Evolutionary conservation across 345 rosid species (phyloP), one percentile per base, ranked within the genome.

Genomic region (Populus nigra): DNA sequence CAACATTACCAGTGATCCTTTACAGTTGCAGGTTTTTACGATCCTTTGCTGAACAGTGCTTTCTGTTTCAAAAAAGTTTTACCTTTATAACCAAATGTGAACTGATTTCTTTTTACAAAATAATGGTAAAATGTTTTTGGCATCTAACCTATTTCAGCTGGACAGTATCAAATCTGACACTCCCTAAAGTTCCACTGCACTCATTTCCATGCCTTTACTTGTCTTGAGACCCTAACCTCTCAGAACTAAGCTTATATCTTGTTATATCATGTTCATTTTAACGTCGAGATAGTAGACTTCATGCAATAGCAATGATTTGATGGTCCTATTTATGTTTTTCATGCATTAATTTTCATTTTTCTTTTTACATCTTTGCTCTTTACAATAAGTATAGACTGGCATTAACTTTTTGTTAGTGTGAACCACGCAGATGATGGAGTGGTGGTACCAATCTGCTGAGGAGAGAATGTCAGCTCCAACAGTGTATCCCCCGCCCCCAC

Each of bases 391-490:
- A 11, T 65, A 65, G 68, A 12, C 68, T 65, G 29, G 68, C 68
- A 20, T 22, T 73, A 36, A 69, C n/a, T 63, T 31, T 65, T 70
- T 43, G 27, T 39, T 50, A 13, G 12, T 76, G 71, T 80, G 38
- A 75, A 68, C 78, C 74, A 23, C 41, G 25, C 76, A 96, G 99
- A 96, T 96, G 98, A 96, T 96, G 99, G 99, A 96, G 70, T 96
- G 99, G 99, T 96, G 98, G 99, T 96, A 92, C 80, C 98, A 96
- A 84, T 96, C 99, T 84, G 99, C 98, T 33, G 99, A 96, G 83
- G 98, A 93, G 82, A 92, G 97, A 89, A 93, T 96, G 93, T 90
- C 97, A 62, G 99, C 98, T 79, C 97, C 98, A 71, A 92, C 97
- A 8, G 98, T 93, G 70, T 96, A 96, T 76, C 98, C 98, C 11